These are phyloP conservation scores for Articulospora tetracladia DNA, from an alignment of 495 filamentous ascomycete species.

Conservation along the genomic window DNA sequence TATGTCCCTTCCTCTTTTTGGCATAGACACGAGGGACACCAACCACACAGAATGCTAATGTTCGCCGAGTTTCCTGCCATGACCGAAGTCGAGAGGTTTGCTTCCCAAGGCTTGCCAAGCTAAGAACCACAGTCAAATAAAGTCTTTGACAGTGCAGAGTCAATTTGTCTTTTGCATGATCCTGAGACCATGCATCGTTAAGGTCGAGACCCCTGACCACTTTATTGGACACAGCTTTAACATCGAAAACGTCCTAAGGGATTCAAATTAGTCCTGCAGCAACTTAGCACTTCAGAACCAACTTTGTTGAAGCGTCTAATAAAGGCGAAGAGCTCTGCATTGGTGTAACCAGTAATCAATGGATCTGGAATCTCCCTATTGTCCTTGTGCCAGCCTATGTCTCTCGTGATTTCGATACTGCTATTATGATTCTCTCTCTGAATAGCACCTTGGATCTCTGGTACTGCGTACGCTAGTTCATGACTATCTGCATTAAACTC, in stretches of 20 bases:
- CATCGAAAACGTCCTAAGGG: conserved; percentile 79
- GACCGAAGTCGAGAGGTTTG: conserved; percentile 73
- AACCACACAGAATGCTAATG: conserved; percentile 59
- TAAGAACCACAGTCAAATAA: conserved; percentile 73
- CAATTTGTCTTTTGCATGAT: conserved; percentile 80
- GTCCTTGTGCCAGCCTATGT: conserved; percentile 69
- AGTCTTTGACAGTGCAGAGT: conserved; percentile 71
- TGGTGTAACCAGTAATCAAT: conserved; percentile 64
- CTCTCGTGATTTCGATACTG: conserved; percentile 17
- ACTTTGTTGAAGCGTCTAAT: conserved; percentile 81
- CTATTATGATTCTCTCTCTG: not conserved
- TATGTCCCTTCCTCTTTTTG: not conserved
- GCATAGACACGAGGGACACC: not conserved
- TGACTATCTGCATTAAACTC: conserved; percentile 3
- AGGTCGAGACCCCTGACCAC: conserved; percentile 60
- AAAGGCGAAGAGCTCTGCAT: conserved; percentile 79
- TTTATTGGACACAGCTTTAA: conserved; percentile 56
- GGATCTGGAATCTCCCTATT: conserved; percentile 53
- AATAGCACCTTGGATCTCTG: not conserved
- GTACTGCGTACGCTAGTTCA: not conserved
- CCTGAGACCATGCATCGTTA: conserved; percentile 71
- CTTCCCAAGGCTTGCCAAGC: conserved; percentile 58
- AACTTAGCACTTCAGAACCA: conserved; percentile 2
- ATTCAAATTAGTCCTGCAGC: not conserved
- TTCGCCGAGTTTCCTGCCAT: conserved; percentile 68